Conservation (phyloP, 2,329 filamentous ascomycete species). For the Aspergillus fructus region DNA sequence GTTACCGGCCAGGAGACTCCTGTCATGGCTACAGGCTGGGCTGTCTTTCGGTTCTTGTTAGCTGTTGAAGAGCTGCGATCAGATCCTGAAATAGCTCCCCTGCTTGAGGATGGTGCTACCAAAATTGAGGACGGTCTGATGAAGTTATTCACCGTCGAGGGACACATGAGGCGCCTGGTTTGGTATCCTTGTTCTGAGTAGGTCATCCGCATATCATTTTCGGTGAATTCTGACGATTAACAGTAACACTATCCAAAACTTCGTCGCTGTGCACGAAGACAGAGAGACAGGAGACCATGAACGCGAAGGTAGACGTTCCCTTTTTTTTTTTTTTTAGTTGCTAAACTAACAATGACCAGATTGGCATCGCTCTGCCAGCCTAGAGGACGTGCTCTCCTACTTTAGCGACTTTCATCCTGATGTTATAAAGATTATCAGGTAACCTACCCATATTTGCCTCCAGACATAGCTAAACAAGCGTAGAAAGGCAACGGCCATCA, state of each 20-base stretch:
- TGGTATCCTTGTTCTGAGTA: slow-evolving; percentile 33
- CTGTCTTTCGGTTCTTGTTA: slow-evolving; percentile 28
- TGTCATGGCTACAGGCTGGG: slow-evolving; percentile 16
- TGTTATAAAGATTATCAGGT: slow-evolving; percentile 5
- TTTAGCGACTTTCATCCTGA: slow-evolving; percentile 1
- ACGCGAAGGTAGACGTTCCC: neutral
- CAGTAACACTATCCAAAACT: slow-evolving; percentile 29
- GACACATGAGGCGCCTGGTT: slow-evolving; percentile 21
- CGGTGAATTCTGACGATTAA: neutral
- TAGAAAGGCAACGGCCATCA: slow-evolving; percentile 7
- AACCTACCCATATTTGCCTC: accelerated
- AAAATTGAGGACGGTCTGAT: slow-evolving; percentile 26
- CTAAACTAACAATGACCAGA: neutral
- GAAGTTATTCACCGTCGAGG: slow-evolving; percentile 18
- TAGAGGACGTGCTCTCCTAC: slow-evolving; percentile 5
- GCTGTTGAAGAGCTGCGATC: slow-evolving; percentile 28
- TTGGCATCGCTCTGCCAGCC: slow-evolving; percentile 8
- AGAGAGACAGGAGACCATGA: neutral
- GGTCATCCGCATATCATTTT: neutral
- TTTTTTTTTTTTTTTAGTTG: neutral
- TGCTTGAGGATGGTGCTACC: neutral
- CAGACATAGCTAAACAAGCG: slow-evolving; percentile 14
- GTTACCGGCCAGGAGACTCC: slow-evolving; percentile 11
- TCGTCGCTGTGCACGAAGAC: slow-evolving; percentile 25
- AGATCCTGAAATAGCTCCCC: slow-evolving; percentile 20